Evolutionary conservation across 305 asterid genomes (phyloP).

Genomic region (Solanum hybrid): DNA sequence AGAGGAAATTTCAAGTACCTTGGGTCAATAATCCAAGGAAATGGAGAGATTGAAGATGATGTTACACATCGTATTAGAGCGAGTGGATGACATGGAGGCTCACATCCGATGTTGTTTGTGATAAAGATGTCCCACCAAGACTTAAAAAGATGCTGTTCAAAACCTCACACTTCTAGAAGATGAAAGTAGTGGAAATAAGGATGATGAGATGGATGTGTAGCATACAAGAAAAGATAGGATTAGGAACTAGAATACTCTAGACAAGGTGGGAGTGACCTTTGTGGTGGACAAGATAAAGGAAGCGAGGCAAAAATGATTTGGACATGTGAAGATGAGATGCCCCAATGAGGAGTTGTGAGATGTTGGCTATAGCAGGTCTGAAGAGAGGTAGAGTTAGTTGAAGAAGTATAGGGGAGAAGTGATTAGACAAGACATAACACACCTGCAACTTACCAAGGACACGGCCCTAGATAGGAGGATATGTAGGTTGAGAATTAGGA

Average conservation of each 20-base stretch:
- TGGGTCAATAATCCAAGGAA: neutral
- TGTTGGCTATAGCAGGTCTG: neutral
- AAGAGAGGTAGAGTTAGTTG: neutral
- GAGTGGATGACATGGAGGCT: neutral
- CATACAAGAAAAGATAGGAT: neutral
- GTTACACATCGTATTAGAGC: neutral
- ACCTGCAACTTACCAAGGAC: neutral
- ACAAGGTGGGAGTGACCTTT: neutral
- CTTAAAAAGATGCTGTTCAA: neutral
- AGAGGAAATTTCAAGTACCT: neutral
- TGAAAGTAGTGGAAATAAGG: neutral
- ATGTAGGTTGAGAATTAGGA: neutral
- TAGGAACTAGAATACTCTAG: neutral
- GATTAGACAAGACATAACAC: neutral
- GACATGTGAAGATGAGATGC: neutral
- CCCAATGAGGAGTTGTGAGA: neutral
- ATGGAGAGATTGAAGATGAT: neutral
- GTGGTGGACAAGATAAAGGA: neutral
- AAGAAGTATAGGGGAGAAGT: neutral
- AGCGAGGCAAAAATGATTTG: neutral
- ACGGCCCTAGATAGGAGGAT: neutral
- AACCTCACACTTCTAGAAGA: neutral
- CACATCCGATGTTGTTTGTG: neutral
- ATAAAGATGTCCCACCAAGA: neutral
- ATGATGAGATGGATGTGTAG: neutral